phyloP scores from a whole-genome alignment of 495 filamentous ascomycete species.

The Hypoxylon fragiforme region DNA sequence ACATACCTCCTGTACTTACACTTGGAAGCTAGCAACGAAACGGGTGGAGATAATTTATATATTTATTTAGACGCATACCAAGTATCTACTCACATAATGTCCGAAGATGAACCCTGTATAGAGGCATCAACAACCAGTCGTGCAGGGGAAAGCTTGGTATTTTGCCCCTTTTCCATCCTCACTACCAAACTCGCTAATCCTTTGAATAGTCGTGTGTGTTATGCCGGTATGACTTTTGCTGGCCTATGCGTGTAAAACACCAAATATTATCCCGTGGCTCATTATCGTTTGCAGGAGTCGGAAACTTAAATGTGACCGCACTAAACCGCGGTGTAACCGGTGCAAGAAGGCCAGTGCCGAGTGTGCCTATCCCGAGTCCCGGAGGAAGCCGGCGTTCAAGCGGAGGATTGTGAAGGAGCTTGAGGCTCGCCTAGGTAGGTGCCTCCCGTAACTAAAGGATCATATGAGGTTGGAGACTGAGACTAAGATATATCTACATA shows the following conservation, averaged over 20 bases:
- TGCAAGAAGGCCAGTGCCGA: constrained; percentile 70
- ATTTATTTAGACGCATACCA: too few relatives aligned
- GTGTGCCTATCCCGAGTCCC: constrained; percentile 80
- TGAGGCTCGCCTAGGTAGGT: constrained; percentile 83
- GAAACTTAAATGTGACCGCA: constrained; percentile 69
- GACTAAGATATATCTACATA: too few relatives aligned
- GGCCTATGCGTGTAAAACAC: too few relatives aligned
- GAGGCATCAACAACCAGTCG: constrained; percentile 9
- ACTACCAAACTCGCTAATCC: constrained; percentile 14
- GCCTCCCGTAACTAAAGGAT: too few relatives aligned
- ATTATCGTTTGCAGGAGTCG: constrained; percentile 61
- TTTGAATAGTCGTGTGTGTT: constrained; percentile 35
- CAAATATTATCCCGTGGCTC: constrained; percentile 7
- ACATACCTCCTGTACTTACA: too few relatives aligned
- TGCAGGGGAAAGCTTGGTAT: constrained; percentile 34
- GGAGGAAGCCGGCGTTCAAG: constrained; percentile 88
- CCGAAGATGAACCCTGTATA: constrained; percentile 19
- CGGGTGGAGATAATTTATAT: too few relatives aligned
- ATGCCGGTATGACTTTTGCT: constrained; percentile 52
- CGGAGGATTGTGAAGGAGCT: constrained; percentile 83
- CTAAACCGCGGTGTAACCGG: constrained; percentile 70
- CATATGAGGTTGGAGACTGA: too few relatives aligned
- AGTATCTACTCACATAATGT: too few relatives aligned
- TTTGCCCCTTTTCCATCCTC: constrained; percentile 2
- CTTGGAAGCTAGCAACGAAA: too few relatives aligned